Evolutionary conservation across 1,284 basidiomycete species (phyloP), one percentile per base, ranked within the genome.

Genomic region (Trichosporon inkin): DNA sequence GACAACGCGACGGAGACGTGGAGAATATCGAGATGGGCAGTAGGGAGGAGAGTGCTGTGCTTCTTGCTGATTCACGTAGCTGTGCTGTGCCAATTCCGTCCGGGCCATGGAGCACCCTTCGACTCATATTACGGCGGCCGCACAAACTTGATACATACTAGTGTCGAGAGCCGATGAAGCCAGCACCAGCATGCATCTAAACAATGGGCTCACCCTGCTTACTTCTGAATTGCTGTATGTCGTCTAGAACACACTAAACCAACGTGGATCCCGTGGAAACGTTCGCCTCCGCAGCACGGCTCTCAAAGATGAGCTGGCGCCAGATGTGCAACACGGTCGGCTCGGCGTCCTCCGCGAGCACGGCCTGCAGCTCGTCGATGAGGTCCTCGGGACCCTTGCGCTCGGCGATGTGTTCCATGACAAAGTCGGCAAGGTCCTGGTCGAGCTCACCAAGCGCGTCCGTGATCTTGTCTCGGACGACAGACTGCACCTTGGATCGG

Each of bases 261-360:
- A 49, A 16, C 1, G 44, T 28, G 6, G 44, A 28, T 16, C 44
- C 44, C n/a, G 44, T 49, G 16, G 44, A 49, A 22, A 49, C 44
- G 16, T 49, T 49, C 10, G 55, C 51, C n/a, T 38, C 14, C 3
- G 39, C 40, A 6, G 63, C 63, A 22, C 44, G 34, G 8, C 38
- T 56, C 52, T 94, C 91, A 75, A 93, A 93, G 55, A 90, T 88
- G 65, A 93, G 84, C 78, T 92, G 89, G 57, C 89, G 84, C 91
- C 91, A 93, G 40, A 94, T 81, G 64, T 82, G 82, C 64, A 86
- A 76, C n/a, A 85, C 82, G 60, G 92, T 84, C 62, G 89, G 85
- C 35, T 81, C 78, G 1, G 91, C 90, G 75, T 94, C 91, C 76
- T 93, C 91, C 70, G 90, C 90, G 19, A 94, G 81, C 6, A 93